Base-by-base conservation (phyloP, 75 land plant species). In the Cupressus sempervirens region DNA sequence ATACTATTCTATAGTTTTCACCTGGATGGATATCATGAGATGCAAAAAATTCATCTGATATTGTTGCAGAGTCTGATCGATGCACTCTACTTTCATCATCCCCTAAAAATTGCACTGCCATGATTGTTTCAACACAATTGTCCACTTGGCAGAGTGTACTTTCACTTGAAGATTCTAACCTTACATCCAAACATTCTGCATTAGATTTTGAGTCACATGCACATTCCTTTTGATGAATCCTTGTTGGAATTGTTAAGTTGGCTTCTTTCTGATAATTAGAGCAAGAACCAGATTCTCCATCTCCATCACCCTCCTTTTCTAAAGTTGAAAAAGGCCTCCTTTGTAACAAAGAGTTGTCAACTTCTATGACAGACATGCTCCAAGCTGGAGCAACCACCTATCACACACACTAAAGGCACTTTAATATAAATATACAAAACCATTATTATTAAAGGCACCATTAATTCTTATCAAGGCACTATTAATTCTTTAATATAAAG, bases 181-280 rank as follows among this genome's bases (percentile, higher is more conserved):
- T 77, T 77, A 45, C 30, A 77, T 77, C 81, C 81, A 77, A 41
- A 43, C 81, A 77, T 16, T 77, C 46, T 41, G 81, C 46, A 77
- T 41, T 48, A 77, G 30, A 77, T 26, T 43, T 43, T 43, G n/a
- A 43, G 43, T 77, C 81, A 77, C 23, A 29, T 26, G 7, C 81
- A 26, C 81, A 43, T 9, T 77, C 46, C 40, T 45, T 77, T 3
- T 43, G 46, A 77, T 11, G 2, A 77, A 43, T 40, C 48, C 46
- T 26, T 3, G 3, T 29, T 77, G 81, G 46, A 43, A 23, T 26
- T 43, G 38, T n/a, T 43, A 77, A 77, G 2, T 41, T 41, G 43
- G 43, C 3, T 77, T 77, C 81, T 43, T 41, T 77, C 48, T 43
- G 46, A 77, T 43, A 20, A 20, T 10, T 45, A 26, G 81, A 77